Conservation (phyloP, 2,329 filamentous ascomycete species). For the Botrytis galanthina region DNA sequence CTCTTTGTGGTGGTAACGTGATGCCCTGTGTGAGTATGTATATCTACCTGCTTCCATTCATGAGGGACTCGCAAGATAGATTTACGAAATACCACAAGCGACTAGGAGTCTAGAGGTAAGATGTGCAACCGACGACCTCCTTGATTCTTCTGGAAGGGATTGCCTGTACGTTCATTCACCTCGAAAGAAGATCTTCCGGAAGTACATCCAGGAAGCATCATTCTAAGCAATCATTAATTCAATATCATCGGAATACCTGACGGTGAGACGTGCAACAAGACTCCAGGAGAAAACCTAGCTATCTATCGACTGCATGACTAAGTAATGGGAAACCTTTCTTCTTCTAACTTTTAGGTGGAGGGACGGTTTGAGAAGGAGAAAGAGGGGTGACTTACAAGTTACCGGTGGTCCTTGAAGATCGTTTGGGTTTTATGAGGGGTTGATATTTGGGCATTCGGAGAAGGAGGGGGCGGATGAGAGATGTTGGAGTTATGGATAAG, state of each 20-base stretch:
- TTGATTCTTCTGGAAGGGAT: neutral
- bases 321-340: neutral
- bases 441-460: neutral
- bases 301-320: neutral
- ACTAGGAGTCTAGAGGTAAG: neutral
- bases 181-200: too few species aligned
- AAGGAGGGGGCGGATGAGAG: neutral
- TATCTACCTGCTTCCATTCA: neutral
- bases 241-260: neutral
- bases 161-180: neutral
- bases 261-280: neutral
- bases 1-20: neutral
- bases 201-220: neutral
- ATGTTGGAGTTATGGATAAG: neutral
- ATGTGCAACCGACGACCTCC: neutral
- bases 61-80: neutral
- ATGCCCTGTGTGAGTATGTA: neutral
- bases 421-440: neutral
- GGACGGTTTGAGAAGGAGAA: neutral
- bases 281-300: neutral
- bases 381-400: neutral
- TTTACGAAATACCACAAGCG: neutral
- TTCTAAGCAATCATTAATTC: neutral
- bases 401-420: too few species aligned
- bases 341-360: neutral